These are phyloP conservation scores for Sedum album DNA, from an alignment of 164 flowering plant species.

Conservation along the genomic window DNA sequence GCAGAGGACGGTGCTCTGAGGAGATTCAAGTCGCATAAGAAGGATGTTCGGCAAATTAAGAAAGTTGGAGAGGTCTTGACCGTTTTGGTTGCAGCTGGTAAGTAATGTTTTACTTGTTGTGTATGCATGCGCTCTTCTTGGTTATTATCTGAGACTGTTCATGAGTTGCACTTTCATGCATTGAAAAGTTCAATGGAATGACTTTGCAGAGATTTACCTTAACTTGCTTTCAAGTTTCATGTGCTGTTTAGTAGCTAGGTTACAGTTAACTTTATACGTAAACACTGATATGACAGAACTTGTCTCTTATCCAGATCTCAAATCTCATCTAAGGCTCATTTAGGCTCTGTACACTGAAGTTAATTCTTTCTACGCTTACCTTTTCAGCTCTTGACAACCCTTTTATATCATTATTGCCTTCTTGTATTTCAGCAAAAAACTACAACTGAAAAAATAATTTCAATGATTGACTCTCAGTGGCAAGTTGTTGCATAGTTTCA, in stretches of 20 bases:
- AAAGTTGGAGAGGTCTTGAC: constrained; percentile 67
- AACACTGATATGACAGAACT: neutral
- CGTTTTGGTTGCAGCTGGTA: constrained; percentile 74
- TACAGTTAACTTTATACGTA: neutral
- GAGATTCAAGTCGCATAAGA: constrained; percentile 65
- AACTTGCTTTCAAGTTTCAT: neutral
- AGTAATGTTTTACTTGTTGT: constrained; percentile 1
- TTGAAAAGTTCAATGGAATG: neutral
- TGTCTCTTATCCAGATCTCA: neutral
- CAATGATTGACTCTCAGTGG: no score
- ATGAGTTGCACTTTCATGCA: neutral
- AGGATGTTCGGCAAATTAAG: constrained; percentile 39
- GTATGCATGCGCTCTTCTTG: neutral
- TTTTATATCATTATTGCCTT: neutral
- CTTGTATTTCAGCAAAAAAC: neutral
- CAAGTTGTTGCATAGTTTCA: neutral
- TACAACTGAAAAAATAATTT: neutral
- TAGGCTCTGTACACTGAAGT: neutral
- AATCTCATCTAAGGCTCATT: neutral
- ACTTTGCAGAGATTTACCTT: neutral
- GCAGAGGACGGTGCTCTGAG: constrained; percentile 61
- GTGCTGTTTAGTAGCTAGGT: neutral
- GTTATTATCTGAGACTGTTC: neutral
- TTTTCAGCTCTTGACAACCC: neutral
- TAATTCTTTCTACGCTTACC: neutral